phyloP scores from a whole-genome alignment of 2,329 filamentous ascomycete genomes.

The Whalleya microplaca region DNA sequence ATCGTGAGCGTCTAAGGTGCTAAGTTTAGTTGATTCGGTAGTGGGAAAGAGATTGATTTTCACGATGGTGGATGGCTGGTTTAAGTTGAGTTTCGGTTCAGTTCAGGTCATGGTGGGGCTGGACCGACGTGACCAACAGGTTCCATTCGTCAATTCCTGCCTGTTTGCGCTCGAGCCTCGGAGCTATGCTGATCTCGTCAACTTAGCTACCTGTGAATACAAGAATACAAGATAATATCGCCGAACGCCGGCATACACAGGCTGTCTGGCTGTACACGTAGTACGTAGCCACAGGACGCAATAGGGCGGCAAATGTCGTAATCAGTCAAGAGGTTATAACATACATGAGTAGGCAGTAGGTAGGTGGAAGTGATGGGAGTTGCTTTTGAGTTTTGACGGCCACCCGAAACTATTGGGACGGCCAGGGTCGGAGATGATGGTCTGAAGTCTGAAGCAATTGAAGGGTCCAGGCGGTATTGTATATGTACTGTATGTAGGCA shows the following conservation, averaged over 20 bases:
- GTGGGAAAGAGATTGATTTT: constrained; percentile 2
- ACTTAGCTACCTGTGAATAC: constrained; percentile 11
- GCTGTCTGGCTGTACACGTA: not conserved
- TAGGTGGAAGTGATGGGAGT: not conserved
- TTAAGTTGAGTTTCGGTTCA: not conserved
- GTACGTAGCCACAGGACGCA: not conserved
- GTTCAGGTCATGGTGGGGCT: not conserved
- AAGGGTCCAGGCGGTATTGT: too few species aligned
- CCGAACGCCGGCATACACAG: constrained; percentile 11
- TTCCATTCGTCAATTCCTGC: constrained; percentile 18
- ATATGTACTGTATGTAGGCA: too few species aligned
- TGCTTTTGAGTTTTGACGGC: not conserved
- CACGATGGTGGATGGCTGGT: constrained; percentile 14
- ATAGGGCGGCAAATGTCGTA: too few species aligned
- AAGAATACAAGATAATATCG: constrained; percentile 10
- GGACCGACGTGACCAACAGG: constrained; percentile 4
- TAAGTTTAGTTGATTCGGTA: not conserved
- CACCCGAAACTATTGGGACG: not conserved
- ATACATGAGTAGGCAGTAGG: too few species aligned
- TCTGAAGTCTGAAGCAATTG: too few species aligned
- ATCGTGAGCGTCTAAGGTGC: too few species aligned
- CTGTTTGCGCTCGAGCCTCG: constrained; percentile 21
- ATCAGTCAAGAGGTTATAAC: too few species aligned
- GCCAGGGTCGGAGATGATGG: not conserved
- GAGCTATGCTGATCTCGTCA: constrained; percentile 10